Conservation (phyloP, 176 grass and related monocot species). For the Miscanthus lutarioriparius region DNA sequence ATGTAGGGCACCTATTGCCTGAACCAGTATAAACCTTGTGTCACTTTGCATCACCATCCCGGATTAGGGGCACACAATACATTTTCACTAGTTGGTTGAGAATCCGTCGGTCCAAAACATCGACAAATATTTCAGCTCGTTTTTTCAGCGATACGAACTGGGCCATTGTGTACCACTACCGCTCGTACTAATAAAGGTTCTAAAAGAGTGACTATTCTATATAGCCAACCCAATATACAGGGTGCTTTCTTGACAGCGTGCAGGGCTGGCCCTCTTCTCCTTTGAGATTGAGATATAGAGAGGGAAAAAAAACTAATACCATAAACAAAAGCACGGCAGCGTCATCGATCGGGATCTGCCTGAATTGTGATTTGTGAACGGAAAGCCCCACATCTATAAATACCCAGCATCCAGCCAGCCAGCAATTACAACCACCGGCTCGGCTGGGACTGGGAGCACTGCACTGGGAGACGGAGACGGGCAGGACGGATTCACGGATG, state of each 20-base stretch:
- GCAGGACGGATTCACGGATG: background rate
- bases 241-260: background rate
- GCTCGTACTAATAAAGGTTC: background rate
- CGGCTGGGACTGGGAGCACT: background rate
- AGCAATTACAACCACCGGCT: slow-evolving; percentile 19
- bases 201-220: background rate
- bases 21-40: too few species aligned
- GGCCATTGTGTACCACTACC: background rate
- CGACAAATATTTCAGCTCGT: too few species aligned
- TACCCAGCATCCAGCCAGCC: background rate
- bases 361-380: background rate
- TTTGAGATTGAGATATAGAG: background rate
- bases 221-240: background rate
- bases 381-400: slow-evolving; percentile 34
- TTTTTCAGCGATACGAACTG: too few species aligned
- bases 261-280: background rate
- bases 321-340: background rate
- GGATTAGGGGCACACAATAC: too few species aligned
- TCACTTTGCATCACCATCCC: too few species aligned
- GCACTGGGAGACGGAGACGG: background rate
- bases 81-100: too few species aligned
- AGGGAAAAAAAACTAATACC: too few species aligned
- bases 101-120: too few species aligned
- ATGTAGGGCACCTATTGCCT: too few species aligned
- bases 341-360: background rate